phyloP scores from a whole-genome alignment of 495 filamentous ascomycete genomes.

The Penicillium goetzii region DNA sequence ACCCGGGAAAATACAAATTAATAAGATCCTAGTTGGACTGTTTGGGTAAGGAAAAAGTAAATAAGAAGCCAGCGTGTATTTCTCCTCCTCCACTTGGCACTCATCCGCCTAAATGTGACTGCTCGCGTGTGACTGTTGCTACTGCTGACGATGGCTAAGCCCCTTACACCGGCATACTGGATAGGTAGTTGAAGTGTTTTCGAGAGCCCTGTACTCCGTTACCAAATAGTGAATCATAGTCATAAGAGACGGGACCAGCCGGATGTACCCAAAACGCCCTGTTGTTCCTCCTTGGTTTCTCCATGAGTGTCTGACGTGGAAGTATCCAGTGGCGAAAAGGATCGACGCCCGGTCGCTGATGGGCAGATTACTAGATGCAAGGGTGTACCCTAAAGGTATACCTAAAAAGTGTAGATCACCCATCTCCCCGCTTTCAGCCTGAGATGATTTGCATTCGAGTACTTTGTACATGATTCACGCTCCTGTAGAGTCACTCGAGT shows the following conservation, averaged over 20 bases:
- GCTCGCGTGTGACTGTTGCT: conserved; percentile 27
- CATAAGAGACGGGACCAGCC: neutral
- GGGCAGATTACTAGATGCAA: neutral
- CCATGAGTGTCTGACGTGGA: conserved; percentile 22
- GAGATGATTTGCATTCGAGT: neutral
- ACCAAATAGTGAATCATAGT: conserved; percentile 1
- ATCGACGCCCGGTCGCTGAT: conserved; percentile 11
- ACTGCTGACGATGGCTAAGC: neutral
- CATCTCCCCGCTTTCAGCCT: neutral
- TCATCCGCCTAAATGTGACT: conserved; percentile 25
- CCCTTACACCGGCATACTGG: neutral
- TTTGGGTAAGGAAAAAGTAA: neutral
- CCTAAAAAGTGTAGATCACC: neutral
- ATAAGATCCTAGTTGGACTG: neutral
- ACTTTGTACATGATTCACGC: neutral
- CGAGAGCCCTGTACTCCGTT: neutral
- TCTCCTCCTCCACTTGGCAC: no score
- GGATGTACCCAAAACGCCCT: neutral
- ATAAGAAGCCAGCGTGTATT: neutral
- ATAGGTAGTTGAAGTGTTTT: neutral
- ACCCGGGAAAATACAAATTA: neutral
- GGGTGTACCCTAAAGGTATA: neutral
- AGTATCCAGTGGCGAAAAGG: conserved; percentile 15
- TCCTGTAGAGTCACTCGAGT: neutral
- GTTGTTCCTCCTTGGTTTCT: neutral